phyloP scores from a whole-genome alignment of 805 yeast species.

The Yamadazyma philogaea region DNA sequence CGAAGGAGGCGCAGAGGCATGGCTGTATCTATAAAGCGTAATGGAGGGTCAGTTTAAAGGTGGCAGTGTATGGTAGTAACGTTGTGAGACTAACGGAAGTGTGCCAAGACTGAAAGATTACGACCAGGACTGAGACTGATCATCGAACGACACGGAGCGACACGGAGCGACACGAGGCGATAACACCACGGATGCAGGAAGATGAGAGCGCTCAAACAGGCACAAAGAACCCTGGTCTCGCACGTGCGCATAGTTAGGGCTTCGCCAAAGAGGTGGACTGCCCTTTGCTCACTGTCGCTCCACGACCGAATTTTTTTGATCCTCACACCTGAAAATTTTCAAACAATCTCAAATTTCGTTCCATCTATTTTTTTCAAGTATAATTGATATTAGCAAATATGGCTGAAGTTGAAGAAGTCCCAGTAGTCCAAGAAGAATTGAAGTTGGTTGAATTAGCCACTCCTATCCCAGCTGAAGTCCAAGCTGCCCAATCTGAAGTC shows the following conservation, averaged over 20 bases:
- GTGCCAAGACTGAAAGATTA: too few relatives aligned
- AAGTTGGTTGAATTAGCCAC: slow-evolving; percentile 87
- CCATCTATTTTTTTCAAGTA: slow-evolving; percentile 2
- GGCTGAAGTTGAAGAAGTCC: slow-evolving; percentile 82
- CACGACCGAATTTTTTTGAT: slow-evolving; percentile 3
- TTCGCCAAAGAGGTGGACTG: background rate
- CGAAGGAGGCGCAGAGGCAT: too few relatives aligned
- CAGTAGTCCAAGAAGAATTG: slow-evolving; percentile 82
- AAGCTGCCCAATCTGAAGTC: slow-evolving; percentile 92
- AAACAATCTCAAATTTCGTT: slow-evolving; percentile 4
- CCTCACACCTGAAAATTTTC: slow-evolving; percentile 8
- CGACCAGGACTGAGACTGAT: too few relatives aligned
- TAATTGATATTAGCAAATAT: slow-evolving; percentile 39
- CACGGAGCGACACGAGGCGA: too few relatives aligned
- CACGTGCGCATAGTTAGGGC: background rate
- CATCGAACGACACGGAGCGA: too few relatives aligned
- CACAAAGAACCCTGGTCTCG: background rate
- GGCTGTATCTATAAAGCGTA: too few relatives aligned
- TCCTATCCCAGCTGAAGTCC: slow-evolving; percentile 94
- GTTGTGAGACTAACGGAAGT: too few relatives aligned
- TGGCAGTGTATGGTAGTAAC: too few relatives aligned
- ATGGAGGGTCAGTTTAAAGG: too few relatives aligned
- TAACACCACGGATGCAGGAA: too few relatives aligned
- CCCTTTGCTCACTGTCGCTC: background rate
- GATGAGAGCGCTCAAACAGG: too few relatives aligned